Evolutionary conservation across 331 rosid species (phyloP).

Genomic region (Erythrophleum ivorense): DNA sequence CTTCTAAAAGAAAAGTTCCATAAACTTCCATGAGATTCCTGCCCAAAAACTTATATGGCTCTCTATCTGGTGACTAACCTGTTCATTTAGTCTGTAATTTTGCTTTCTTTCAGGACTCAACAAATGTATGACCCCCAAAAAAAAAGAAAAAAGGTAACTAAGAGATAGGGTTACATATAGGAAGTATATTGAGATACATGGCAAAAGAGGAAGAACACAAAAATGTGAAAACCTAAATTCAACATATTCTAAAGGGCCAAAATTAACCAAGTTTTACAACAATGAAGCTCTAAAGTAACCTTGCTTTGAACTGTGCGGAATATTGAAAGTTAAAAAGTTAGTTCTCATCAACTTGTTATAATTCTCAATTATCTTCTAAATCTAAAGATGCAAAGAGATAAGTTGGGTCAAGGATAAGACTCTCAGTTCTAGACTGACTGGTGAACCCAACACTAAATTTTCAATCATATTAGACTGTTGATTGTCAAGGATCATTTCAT

Average conservation of each 20-base stretch:
- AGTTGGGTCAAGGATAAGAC: not conserved
- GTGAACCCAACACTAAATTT: not conserved
- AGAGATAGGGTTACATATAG: constrained; percentile 9
- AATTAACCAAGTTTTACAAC: not conserved
- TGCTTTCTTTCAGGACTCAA: constrained; percentile 18
- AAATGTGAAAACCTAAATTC: constrained; percentile 14
- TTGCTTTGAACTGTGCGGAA: not conserved
- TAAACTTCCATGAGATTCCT: not conserved
- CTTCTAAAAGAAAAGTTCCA: not conserved
- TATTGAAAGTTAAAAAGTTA: constrained; percentile 7
- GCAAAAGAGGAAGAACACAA: not conserved
- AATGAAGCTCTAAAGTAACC: not conserved
- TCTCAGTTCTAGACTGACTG: constrained; percentile 1
- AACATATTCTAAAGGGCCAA: not conserved
- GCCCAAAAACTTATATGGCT: not conserved
- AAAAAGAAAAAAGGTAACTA: not conserved
- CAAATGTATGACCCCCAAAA: not conserved
- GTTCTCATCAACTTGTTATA: not conserved
- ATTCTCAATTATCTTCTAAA: constrained; percentile 15
- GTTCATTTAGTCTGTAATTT: not conserved
- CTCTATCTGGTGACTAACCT: not conserved
- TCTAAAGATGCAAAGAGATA: constrained; percentile 10
- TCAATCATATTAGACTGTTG: not conserved
- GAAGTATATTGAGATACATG: constrained; percentile 18
- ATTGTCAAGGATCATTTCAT: not conserved